Percentiles rank a stretch among this genome's conserved stretches.
Evolutionary conservation across 208 protist genomes (phyloP).

Genomic region (Leishmania lainsoni): DNA sequence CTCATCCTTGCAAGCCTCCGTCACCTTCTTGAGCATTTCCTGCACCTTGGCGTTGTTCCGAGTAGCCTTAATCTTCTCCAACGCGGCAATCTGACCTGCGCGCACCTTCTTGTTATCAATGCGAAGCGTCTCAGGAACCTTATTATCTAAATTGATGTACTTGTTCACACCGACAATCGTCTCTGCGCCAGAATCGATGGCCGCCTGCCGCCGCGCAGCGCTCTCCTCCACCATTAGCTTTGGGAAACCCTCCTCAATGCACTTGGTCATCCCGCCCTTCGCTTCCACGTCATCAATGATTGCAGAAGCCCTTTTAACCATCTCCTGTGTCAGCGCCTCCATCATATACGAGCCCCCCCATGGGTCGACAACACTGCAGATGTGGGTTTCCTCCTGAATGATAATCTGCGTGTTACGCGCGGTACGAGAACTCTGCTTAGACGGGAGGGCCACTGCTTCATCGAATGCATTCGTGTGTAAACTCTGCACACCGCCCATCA

Average conservation of each 20-base stretch:
- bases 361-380: slow-evolving; percentile 83
- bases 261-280: slow-evolving; percentile 86
- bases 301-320: slow-evolving; percentile 65
- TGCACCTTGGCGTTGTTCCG: slow-evolving; percentile 62
- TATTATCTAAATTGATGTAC: slow-evolving; percentile 68
- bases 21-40: slow-evolving; percentile 68
- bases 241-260: slow-evolving; percentile 90
- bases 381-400: slow-evolving; percentile 92
- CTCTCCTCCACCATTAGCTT: slow-evolving; percentile 96
- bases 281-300: slow-evolving; percentile 94
- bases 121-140: slow-evolving; percentile 69
- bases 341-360: slow-evolving; percentile 95
- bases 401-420: slow-evolving; percentile 98
- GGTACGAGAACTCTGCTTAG: slow-evolving; percentile 88
- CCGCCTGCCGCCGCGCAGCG: slow-evolving; percentile 91
- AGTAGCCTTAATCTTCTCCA: slow-evolving; percentile 58
- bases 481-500: slow-evolving; percentile 93
- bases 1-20: slow-evolving; percentile 63
- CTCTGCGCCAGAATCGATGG: slow-evolving; percentile 88
- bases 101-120: slow-evolving; percentile 94
- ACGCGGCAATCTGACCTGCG: slow-evolving; percentile 62
- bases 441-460: slow-evolving; percentile 95
- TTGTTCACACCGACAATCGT: slow-evolving; percentile 98
- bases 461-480: slow-evolving; percentile 97
- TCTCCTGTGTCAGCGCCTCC: slow-evolving; percentile 93